Conservation (phyloP, 2,329 filamentous ascomycete genomes). For the Exophiala sp. region DNA sequence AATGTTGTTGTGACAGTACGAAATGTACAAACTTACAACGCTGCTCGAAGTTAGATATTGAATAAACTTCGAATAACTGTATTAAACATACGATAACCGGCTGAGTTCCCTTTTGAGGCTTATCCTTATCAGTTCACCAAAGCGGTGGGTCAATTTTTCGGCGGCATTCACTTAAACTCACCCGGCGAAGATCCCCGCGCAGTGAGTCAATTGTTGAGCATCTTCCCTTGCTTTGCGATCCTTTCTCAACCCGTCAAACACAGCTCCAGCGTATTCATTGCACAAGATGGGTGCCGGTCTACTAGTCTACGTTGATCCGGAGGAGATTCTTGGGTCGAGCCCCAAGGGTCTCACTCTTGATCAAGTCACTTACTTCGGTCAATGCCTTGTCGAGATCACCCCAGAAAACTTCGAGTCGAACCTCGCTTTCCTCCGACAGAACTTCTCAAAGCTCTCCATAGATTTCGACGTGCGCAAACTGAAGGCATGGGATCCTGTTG, state of each 20-base stretch:
- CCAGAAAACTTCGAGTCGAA: slow-evolving; percentile 46
- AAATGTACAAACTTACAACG: too few relatives aligned
- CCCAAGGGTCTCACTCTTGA: slow-evolving; percentile 51
- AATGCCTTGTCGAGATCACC: slow-evolving; percentile 54
- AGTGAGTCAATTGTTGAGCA: neutral
- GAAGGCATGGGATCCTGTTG: slow-evolving; percentile 65
- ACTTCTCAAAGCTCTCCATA: slow-evolving; percentile 56
- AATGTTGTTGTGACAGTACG: too few relatives aligned
- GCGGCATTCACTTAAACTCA: too few relatives aligned
- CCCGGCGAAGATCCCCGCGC: neutral
- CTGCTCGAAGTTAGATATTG: too few relatives aligned
- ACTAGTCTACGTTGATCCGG: slow-evolving; percentile 21
- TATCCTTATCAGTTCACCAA: too few relatives aligned
- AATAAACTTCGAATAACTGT: too few relatives aligned
- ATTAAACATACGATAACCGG: too few relatives aligned
- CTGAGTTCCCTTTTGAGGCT: too few relatives aligned
- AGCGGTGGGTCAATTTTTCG: too few relatives aligned
- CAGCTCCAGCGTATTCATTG: neutral
- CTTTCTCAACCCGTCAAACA: neutral
- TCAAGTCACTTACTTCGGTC: slow-evolving; percentile 57
- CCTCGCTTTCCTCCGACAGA: slow-evolving; percentile 53
- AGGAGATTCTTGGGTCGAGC: slow-evolving; percentile 15
- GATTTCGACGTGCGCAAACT: slow-evolving; percentile 76
- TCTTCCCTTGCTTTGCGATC: neutral
- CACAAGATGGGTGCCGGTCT: slow-evolving; percentile 22